Conservation (phyloP, 108 stramenopile genomes). For the Cylindrotheca closterium region DNA sequence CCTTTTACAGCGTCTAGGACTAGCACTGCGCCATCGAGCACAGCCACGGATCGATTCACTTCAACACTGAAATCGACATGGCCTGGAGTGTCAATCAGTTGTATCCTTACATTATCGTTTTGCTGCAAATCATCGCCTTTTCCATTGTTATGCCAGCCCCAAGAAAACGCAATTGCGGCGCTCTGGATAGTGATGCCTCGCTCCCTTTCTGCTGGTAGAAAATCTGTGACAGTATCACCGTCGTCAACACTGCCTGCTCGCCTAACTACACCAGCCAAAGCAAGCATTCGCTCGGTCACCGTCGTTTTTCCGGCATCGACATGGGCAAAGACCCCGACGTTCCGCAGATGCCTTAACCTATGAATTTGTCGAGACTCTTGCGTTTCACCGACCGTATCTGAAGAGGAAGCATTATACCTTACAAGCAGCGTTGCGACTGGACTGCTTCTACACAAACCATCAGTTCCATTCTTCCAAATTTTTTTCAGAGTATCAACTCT, state of each 20-base stretch:
- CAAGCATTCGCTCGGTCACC: conserved; percentile 97
- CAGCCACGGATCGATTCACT: conserved; percentile 95
- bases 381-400: no score
- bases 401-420: neutral
- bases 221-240: conserved; percentile 98
- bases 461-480: no score
- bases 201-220: conserved; percentile 95
- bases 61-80: conserved; percentile 99
- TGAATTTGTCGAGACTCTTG: conserved; percentile 26
- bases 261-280: conserved; percentile 81
- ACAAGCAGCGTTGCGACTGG: neutral
- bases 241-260: conserved; percentile 88
- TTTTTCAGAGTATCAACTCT: no score
- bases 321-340: conserved; percentile 97
- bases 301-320: conserved; percentile 99
- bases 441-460: no score
- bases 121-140: conserved; percentile 35
- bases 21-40: conserved; percentile 95
- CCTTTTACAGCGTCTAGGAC: conserved; percentile 98
- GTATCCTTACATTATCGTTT: conserved; percentile 47
- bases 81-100: conserved; percentile 97
- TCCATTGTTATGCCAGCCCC: conserved; percentile 77
- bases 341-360: conserved; percentile 68
- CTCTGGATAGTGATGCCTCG: conserved; percentile 98
- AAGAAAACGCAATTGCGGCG: conserved; percentile 93